Conservation (phyloP, 306 rosid species). For the Herpetospermum pedunculosum region DNA sequence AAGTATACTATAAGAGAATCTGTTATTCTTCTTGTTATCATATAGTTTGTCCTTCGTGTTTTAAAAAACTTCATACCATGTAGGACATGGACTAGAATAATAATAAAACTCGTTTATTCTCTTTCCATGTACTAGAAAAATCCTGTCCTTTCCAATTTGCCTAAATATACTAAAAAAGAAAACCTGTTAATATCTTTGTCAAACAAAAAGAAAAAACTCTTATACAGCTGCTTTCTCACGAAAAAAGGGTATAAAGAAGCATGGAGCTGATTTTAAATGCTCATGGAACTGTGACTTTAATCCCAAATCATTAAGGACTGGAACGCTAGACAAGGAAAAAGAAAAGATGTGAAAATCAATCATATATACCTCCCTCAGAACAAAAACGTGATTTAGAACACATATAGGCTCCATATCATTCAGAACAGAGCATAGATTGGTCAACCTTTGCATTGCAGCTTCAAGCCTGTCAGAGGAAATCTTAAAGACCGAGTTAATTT, state of each 20-base stretch:
- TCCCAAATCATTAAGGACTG: not conserved
- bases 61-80: not conserved
- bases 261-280: not conserved
- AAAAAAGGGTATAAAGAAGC: not conserved
- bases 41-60: not conserved
- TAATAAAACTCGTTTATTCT: not conserved
- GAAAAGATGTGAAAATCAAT: not conserved
- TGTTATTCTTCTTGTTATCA: not conserved
- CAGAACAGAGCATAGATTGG: conserved; percentile 89
- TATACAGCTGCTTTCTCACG: not conserved
- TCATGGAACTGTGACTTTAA: not conserved
- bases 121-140: not conserved
- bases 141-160: not conserved
- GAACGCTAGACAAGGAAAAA: not conserved
- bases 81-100: not conserved
- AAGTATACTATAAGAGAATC: not conserved
- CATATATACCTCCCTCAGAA: conserved; percentile 70
- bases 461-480: conserved; percentile 54
- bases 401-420: conserved; percentile 99
- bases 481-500: not conserved
- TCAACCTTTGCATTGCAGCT: conserved; percentile 98
- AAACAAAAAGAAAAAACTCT: not conserved
- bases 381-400: conserved; percentile 88
- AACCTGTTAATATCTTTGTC: not conserved
- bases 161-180: not conserved